These are phyloP conservation scores for Talaromyces sp. DNA, from an alignment of 2,329 filamentous ascomycete genomes.

Conservation along the genomic window DNA sequence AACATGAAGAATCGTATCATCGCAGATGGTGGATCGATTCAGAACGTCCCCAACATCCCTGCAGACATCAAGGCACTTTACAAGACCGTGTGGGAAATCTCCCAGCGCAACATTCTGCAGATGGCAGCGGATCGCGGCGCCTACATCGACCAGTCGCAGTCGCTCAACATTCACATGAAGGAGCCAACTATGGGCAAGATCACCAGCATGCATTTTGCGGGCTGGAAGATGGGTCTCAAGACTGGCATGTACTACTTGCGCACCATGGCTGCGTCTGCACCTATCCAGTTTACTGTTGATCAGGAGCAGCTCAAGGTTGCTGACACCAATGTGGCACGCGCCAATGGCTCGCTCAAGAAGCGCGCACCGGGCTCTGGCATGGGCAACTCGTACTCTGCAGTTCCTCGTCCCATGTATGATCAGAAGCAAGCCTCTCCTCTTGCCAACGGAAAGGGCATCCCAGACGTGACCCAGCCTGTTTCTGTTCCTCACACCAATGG, in stretches of 20 bases:
- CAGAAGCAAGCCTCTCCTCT: conserved; percentile 40
- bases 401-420: conserved; percentile 62
- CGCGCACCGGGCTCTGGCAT: conserved; percentile 52
- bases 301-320: conserved; percentile 86
- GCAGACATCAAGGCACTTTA: conserved; percentile 93
- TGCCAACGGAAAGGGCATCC: conserved; percentile 41
- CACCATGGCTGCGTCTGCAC: conserved; percentile 91
- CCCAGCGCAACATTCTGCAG: conserved; percentile 88
- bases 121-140: conserved; percentile 98
- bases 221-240: conserved; percentile 99
- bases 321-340: conserved; percentile 70
- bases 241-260: conserved; percentile 99
- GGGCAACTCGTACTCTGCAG: conserved; percentile 52
- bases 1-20: conserved; percentile 99
- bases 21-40: conserved; percentile 88
- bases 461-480: conserved; percentile 24
- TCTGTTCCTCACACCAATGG: conserved; percentile 43
- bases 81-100: conserved; percentile 99
- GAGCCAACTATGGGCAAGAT: conserved; percentile 99
- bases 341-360: conserved; percentile 59
- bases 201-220: conserved; percentile 98
- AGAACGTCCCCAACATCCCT: conserved; percentile 95
- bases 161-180: conserved; percentile 98
- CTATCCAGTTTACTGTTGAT: conserved; percentile 98
- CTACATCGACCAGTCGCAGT: conserved; percentile 98